phyloP scores from a whole-genome alignment of 768 basidiomycete species.

The Xerocomus brunneocitrinus region DNA sequence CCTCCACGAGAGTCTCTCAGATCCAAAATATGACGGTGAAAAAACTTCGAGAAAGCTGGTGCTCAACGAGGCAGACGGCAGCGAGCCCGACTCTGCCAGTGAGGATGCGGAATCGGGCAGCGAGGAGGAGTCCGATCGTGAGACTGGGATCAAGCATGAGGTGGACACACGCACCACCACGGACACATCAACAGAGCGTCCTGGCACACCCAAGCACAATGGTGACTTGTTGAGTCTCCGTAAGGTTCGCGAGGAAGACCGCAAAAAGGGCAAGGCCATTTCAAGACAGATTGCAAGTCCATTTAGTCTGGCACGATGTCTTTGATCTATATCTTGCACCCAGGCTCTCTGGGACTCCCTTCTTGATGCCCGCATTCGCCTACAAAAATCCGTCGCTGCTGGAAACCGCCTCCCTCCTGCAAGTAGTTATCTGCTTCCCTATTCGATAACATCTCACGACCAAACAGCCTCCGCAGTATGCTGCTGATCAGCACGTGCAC shows the following conservation, averaged over 20 bases:
- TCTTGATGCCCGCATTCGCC: slow-evolving; percentile 84
- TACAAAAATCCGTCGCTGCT: slow-evolving; percentile 74
- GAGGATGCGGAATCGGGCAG: slow-evolving; percentile 20
- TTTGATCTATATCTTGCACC: slow-evolving; percentile 4
- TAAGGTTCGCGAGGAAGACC: slow-evolving; percentile 62
- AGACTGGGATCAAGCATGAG: slow-evolving; percentile 11
- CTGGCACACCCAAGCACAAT: slow-evolving; percentile 1
- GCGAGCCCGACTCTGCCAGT: slow-evolving; percentile 3
- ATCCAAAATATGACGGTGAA: slow-evolving; percentile 76
- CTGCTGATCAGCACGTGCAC: slow-evolving; percentile 35
- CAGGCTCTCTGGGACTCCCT: slow-evolving; percentile 84
- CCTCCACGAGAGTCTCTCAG: slow-evolving; percentile 57
- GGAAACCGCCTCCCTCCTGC: slow-evolving; percentile 66
- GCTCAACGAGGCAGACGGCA: slow-evolving; percentile 33
- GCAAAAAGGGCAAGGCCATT: slow-evolving; percentile 80
- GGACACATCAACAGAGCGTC: slow-evolving; percentile 14
- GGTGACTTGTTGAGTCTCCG: slow-evolving; percentile 51
- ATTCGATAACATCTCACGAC: slow-evolving; percentile 12
- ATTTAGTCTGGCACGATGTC: slow-evolving; percentile 8
- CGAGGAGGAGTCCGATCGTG: slow-evolving; percentile 12
- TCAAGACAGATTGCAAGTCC: slow-evolving; percentile 72
- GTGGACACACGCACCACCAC: slow-evolving; percentile 4
- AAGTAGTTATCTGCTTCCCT: slow-evolving; percentile 23
- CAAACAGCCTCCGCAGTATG: slow-evolving; percentile 31
- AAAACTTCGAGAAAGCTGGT: slow-evolving; percentile 58